Evolutionary conservation across 2,329 filamentous ascomycete species (phyloP).

Genomic region (Fusarium abutilonis): DNA sequence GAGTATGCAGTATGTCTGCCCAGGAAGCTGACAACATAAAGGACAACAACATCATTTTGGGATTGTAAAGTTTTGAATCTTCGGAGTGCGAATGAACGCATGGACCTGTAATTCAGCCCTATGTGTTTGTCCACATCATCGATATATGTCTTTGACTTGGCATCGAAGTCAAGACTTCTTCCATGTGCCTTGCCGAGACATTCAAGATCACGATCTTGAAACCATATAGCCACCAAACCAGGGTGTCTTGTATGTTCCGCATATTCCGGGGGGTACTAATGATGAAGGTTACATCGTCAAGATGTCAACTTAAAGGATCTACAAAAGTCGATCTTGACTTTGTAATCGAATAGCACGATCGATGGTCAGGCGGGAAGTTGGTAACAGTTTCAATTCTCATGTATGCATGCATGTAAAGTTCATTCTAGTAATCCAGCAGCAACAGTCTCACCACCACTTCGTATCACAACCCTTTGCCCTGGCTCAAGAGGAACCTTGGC

Average conservation of each 20-base stretch:
- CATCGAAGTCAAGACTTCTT: no score
- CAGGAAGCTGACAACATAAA: no score
- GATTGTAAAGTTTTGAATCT: no score
- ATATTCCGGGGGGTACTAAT: background rate
- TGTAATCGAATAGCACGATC: background rate
- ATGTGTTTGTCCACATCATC: no score
- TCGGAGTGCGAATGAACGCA: no score
- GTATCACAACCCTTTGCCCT: slow-evolving; percentile 81
- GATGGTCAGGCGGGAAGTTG: background rate
- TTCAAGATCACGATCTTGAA: no score
- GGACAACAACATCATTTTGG: no score
- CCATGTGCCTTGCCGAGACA: no score
- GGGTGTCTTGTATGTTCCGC: background rate
- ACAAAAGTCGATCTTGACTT: background rate
- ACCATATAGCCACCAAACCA: no score
- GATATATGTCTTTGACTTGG: no score
- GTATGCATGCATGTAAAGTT: slow-evolving; percentile 23
- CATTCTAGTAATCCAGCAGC: slow-evolving; percentile 87
- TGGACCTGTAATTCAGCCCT: no score
- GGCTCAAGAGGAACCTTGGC: slow-evolving; percentile 80
- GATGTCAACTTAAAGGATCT: background rate
- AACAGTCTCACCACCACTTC: slow-evolving; percentile 83
- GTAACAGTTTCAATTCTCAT: slow-evolving; percentile 9
- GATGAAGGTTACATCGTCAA: background rate
- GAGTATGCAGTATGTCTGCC: no score